These are phyloP conservation scores for Chalciporus piperatus DNA, from an alignment of 768 basidiomycete species.

Conservation along the genomic window DNA sequence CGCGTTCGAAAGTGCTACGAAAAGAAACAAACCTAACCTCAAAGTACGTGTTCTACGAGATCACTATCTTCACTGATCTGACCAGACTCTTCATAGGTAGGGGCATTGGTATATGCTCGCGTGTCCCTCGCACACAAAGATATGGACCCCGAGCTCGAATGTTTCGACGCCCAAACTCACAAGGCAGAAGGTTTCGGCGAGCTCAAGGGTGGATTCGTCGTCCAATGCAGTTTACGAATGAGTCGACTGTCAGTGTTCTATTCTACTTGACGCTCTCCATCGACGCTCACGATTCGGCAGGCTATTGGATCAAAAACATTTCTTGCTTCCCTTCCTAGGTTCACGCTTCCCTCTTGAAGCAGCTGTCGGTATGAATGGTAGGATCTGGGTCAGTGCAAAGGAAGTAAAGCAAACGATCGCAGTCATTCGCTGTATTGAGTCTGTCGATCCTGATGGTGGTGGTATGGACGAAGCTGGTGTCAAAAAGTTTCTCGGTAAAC, in stretches of 20 bases:
- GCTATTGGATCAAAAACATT: conserved; percentile 76
- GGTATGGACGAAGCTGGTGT: conserved; percentile 54
- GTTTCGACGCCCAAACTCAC: conserved; percentile 89
- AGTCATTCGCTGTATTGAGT: conserved; percentile 75
- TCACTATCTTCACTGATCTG: not conserved
- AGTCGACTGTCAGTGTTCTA: conserved; percentile 68
- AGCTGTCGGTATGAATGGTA: conserved; percentile 89
- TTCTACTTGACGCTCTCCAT: not conserved
- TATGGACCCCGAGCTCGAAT: conserved; percentile 98
- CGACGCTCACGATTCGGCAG: conserved; percentile 37
- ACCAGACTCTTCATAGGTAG: conserved; percentile 56
- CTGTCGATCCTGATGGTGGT: conserved; percentile 71
- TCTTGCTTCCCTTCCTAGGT: conserved; percentile 78
- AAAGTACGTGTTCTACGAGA: conserved; percentile 51
- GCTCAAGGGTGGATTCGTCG: conserved; percentile 83
- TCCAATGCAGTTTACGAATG: conserved; percentile 79
- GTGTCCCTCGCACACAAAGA: conserved; percentile 94
- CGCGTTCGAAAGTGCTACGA: conserved; percentile 95
- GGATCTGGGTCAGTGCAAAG: conserved; percentile 83
- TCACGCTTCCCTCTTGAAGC: conserved; percentile 81
- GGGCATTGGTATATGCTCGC: conserved; percentile 86
- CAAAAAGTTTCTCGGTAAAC: conserved; percentile 48
- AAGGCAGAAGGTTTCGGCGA: conserved; percentile 95
- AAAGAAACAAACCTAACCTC: conserved; percentile 89
- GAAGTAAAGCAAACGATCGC: conserved; percentile 74